These are phyloP conservation scores for Citrus inodora DNA, from an alignment of 345 rosid genomes.

Conservation along the genomic window DNA sequence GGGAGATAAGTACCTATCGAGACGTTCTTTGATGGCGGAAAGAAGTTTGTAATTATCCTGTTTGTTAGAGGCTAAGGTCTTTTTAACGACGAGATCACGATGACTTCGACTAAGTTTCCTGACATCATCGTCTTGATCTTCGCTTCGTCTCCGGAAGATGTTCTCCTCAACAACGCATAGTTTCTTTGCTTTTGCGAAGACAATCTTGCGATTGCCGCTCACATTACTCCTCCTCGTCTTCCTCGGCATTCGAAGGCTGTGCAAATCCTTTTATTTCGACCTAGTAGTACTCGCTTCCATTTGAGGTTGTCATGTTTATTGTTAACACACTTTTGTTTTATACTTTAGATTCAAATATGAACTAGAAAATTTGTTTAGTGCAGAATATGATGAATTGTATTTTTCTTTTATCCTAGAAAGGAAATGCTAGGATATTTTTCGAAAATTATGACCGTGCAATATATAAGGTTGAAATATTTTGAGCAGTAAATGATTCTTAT, in stretches of 20 bases:
- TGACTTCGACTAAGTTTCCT: constrained; percentile 49
- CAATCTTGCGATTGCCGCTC: constrained; percentile 69
- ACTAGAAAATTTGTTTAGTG: too few species aligned
- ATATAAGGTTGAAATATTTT: too few species aligned
- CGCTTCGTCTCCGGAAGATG: constrained; percentile 28
- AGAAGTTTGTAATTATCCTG: constrained; percentile 74
- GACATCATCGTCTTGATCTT: constrained; percentile 62
- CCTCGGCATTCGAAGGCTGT: constrained; percentile 31
- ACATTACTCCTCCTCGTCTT: constrained; percentile 71
- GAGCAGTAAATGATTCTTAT: too few species aligned
- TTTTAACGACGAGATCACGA: constrained; percentile 69
- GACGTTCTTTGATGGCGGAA: constrained; percentile 68
- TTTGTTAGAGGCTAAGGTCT: constrained; percentile 75
- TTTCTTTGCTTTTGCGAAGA: constrained; percentile 61
- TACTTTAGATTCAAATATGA: too few species aligned
- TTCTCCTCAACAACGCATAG: constrained; percentile 38
- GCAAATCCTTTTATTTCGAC: constrained; percentile 53
- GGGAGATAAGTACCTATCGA: constrained; percentile 42
- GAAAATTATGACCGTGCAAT: too few species aligned
- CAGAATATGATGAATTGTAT: too few species aligned
- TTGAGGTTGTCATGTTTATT: constrained; percentile 44
- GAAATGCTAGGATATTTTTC: too few species aligned
- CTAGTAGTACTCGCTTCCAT: constrained; percentile 80
- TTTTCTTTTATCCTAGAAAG: too few species aligned
- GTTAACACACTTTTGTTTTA: too few species aligned